Evolutionary conservation across 495 filamentous ascomycete species (phyloP).

Genomic region (Penicillium herquei): DNA sequence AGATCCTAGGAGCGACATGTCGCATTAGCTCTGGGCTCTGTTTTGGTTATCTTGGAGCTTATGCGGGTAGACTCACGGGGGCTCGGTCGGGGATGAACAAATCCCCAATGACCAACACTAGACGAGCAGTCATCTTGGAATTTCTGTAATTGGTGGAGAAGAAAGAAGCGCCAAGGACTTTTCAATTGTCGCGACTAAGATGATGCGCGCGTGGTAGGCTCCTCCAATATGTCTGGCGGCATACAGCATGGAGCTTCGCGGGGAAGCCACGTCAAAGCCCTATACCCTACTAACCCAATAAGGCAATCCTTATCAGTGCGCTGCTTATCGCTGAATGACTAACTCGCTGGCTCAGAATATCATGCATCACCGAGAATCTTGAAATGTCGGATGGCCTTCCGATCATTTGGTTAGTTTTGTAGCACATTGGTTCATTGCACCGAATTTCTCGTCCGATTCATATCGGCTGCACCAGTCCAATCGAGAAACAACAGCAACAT

Average conservation of each 20-base stretch:
- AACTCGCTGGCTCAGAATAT: not conserved
- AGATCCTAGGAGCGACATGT: slow-evolving; percentile 61
- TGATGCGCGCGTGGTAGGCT: slow-evolving; percentile 1
- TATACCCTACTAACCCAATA: slow-evolving; percentile 28
- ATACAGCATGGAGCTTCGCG: slow-evolving; percentile 29
- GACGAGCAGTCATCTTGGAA: slow-evolving; percentile 67
- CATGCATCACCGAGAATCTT: too few species aligned
- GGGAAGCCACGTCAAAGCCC: slow-evolving; percentile 34
- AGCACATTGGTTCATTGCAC: not conserved
- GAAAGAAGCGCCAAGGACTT: slow-evolving; percentile 25
- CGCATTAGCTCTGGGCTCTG: too few species aligned
- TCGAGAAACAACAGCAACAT: not conserved
- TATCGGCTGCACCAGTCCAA: not conserved
- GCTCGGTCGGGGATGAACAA: slow-evolving; percentile 97
- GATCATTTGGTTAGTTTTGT: slow-evolving; percentile 1
- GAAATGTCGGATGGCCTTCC: slow-evolving; percentile 3
- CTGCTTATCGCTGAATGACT: not conserved
- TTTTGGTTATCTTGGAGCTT: slow-evolving; percentile 4
- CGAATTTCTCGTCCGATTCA: slow-evolving; percentile 7
- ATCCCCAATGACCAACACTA: slow-evolving; percentile 92
- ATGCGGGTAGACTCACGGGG: slow-evolving; percentile 50
- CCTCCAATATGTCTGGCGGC: too few species aligned
- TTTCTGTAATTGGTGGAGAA: slow-evolving; percentile 6
- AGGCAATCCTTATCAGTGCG: not conserved
- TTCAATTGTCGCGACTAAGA: slow-evolving; percentile 17